Conservation (phyloP, 2,329 filamentous ascomycete genomes). For the Emergomyces orientalis region DNA sequence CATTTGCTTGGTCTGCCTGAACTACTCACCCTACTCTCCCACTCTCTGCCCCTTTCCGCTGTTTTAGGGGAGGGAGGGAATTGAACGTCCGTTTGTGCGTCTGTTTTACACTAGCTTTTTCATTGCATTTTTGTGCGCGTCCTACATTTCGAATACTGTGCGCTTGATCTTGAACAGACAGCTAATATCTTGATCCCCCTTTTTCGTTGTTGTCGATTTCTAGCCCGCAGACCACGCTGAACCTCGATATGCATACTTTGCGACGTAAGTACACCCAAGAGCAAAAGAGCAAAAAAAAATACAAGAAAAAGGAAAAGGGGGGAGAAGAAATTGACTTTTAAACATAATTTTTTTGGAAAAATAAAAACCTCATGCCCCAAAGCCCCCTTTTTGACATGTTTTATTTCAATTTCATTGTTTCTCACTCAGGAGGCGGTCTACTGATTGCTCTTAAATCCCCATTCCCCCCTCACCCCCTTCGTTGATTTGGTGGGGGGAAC, state of each 20-base stretch:
- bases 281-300: no score
- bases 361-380: neutral
- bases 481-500: neutral
- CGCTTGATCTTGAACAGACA: neutral
- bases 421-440: neutral
- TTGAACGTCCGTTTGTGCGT: no score
- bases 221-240: constrained; percentile 7
- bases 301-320: neutral
- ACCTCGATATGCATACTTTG: constrained; percentile 6
- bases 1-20: no score
- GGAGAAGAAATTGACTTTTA: neutral
- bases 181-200: neutral
- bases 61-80: no score
- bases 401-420: neutral
- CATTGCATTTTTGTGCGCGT: neutral
- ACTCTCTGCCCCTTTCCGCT: neutral
- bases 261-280: constrained; percentile 8
- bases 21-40: neutral
- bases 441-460: neutral
- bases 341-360: neutral
- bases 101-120: no score
- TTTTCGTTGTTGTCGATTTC: neutral
- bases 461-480: neutral
- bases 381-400: neutral
- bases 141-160: neutral